Conservation (phyloP, 305 asterid genomes). For the Rubia tinctorum region DNA sequence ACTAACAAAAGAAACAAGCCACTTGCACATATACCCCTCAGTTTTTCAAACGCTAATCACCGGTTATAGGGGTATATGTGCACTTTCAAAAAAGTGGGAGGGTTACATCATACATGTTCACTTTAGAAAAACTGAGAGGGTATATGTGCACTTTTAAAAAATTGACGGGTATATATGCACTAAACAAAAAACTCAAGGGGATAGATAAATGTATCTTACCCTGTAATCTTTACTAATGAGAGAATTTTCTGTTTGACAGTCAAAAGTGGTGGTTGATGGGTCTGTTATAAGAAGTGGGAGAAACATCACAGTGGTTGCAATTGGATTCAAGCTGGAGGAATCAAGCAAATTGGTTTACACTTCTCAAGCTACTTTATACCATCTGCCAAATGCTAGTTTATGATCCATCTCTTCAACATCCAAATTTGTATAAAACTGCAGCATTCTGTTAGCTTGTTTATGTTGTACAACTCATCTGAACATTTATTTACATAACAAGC, state of each 20-base stretch:
- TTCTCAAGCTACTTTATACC: slow-evolving; percentile 64
- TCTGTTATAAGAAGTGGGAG: slow-evolving; percentile 72
- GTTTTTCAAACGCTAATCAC: no score
- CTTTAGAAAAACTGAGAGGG: no score
- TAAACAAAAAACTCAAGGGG: no score
- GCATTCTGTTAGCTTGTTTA: background rate
- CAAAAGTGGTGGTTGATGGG: slow-evolving; percentile 51
- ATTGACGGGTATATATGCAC: no score
- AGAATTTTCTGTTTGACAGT: slow-evolving; percentile 32
- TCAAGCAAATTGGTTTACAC: slow-evolving; percentile 46
- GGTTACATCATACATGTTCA: no score
- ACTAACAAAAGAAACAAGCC: no score
- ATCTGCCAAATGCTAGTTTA: slow-evolving; percentile 60
- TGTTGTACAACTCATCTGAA: background rate
- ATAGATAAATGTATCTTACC: no score
- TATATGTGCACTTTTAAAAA: no score
- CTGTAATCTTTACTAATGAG: no score
- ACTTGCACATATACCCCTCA: no score
- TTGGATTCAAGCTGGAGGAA: slow-evolving; percentile 54
- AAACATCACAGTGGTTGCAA: slow-evolving; percentile 56
- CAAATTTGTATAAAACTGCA: background rate
- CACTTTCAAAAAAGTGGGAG: no score
- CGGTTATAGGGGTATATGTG: no score
- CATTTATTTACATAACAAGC: background rate
- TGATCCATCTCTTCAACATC: slow-evolving; percentile 23